phyloP scores from a whole-genome alignment of 768 basidiomycete genomes.

The Rhizopogon salebrosus region DNA sequence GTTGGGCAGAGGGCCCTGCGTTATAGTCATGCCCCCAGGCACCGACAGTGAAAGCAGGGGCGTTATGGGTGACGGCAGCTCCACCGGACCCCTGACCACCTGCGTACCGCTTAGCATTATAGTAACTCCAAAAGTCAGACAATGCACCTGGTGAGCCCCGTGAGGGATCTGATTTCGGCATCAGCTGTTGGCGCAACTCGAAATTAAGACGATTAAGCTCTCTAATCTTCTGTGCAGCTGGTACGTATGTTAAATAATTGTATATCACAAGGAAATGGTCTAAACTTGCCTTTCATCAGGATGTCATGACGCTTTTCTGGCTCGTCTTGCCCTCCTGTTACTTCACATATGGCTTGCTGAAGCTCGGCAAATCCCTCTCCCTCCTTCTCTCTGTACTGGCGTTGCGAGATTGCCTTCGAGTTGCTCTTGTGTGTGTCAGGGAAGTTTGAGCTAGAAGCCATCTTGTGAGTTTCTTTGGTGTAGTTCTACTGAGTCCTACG shows the following conservation, averaged over 20 bases:
- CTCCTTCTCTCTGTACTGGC: not conserved
- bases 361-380: not conserved
- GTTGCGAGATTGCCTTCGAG: not conserved
- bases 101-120: not conserved
- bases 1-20: not conserved
- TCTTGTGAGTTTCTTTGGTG: not conserved
- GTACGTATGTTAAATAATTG: not conserved
- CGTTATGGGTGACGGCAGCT: not conserved
- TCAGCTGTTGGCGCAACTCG: not conserved
- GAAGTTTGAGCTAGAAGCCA: not conserved
- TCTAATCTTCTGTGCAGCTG: not conserved
- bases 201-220: not conserved
- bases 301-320: slow-evolving; percentile 14
- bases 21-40: no score
- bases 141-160: not conserved
- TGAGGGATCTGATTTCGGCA: not conserved
- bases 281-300: slow-evolving; percentile 14
- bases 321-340: slow-evolving; percentile 7
- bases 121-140: not conserved
- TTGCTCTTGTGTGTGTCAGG: not conserved
- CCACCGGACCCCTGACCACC: not conserved
- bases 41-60: not conserved
- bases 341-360: slow-evolving; percentile 2
- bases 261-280: no score
- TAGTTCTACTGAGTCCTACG: not conserved